A percentile compares a stretch with the other conserved stretches of the same genome.
Conservation (phyloP, 73 alveolate genomes). For the Blepharisma stoltei region DNA sequence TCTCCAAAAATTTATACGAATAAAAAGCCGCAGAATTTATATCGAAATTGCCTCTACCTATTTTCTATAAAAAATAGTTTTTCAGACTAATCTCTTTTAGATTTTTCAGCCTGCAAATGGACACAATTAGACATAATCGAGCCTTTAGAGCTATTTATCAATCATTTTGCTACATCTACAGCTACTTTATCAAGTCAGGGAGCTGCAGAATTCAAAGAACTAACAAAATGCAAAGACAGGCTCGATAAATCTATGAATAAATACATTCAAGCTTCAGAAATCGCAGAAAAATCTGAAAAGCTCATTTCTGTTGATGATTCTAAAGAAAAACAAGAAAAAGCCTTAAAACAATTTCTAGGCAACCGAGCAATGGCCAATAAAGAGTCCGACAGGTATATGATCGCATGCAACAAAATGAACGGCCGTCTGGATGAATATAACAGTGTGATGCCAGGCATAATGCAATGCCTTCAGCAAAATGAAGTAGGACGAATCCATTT, state of each 20-base stretch:
- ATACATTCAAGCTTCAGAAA: conserved; percentile 7
- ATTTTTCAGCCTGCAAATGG: too few relatives aligned
- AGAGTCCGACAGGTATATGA: background rate
- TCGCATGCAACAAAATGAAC: background rate
- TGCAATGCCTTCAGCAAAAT: conserved; percentile 25
- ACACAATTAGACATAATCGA: conserved; percentile 19
- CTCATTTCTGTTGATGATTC: background rate
- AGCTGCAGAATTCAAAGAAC: background rate
- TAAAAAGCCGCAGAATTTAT: too few relatives aligned
- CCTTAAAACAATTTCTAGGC: background rate
- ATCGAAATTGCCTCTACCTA: too few relatives aligned
- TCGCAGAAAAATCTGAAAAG: conserved; percentile 19
- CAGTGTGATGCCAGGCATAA: conserved; percentile 1
- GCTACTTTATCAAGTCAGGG: background rate
- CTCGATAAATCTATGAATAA: background rate
- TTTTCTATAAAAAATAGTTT: too few relatives aligned
- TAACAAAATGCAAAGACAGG: conserved; percentile 12
- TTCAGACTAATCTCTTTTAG: too few relatives aligned
- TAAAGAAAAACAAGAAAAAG: background rate
- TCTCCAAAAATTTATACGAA: too few relatives aligned
- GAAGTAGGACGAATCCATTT: conserved; percentile 13
- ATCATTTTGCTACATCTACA: background rate
- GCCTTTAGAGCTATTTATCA: conserved; percentile 25
- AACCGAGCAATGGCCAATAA: background rate
- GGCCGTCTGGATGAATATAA: background rate